A percentile compares a stretch with the other conserved stretches of the same genome.
Conservation (phyloP, 352 stramenopile genomes). For the Phytophthora idaei region DNA sequence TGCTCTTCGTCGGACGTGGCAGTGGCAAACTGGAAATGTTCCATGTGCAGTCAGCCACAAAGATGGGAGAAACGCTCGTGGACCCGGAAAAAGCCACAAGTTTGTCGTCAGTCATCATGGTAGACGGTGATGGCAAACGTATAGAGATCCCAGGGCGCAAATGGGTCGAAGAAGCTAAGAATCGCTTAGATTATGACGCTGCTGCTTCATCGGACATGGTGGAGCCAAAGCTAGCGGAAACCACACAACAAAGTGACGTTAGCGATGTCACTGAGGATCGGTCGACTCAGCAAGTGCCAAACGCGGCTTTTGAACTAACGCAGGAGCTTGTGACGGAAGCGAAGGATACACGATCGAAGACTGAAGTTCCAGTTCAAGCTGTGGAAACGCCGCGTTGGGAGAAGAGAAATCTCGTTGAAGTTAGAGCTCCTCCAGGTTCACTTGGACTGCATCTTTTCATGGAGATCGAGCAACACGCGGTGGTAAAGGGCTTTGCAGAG, state of each 20-base stretch:
- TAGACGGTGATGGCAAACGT: conserved; percentile 51
- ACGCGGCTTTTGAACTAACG: conserved; percentile 36
- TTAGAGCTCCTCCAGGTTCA: conserved; percentile 46
- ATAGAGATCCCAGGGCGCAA: conserved; percentile 48
- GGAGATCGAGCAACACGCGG: conserved; percentile 55
- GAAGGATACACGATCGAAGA: conserved; percentile 16
- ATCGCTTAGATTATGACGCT: neutral
- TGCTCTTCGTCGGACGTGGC: conserved; percentile 74
- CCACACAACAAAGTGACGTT: neutral
- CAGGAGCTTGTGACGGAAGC: conserved; percentile 38
- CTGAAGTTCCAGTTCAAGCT: conserved; percentile 23
- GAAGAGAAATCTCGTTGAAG: conserved; percentile 40
- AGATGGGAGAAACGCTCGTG: conserved; percentile 68
- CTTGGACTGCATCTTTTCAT: conserved; percentile 67
- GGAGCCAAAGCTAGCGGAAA: conserved; percentile 12
- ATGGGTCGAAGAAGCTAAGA: conserved; percentile 26
- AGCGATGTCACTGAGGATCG: neutral
- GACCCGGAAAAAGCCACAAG: conserved; percentile 45
- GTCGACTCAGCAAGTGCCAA: conserved; percentile 8
- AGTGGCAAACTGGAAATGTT: conserved; percentile 79
- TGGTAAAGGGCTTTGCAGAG: conserved; percentile 61
- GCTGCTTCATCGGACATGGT: conserved; percentile 16
- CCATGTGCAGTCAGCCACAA: conserved; percentile 66
- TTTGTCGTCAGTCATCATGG: conserved; percentile 71
- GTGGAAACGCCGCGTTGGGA: conserved; percentile 21